Percentiles rank a stretch among this genome's conserved stretches.
Conservation (phyloP, 306 rosid genomes). For the Fragaria iinumae region DNA sequence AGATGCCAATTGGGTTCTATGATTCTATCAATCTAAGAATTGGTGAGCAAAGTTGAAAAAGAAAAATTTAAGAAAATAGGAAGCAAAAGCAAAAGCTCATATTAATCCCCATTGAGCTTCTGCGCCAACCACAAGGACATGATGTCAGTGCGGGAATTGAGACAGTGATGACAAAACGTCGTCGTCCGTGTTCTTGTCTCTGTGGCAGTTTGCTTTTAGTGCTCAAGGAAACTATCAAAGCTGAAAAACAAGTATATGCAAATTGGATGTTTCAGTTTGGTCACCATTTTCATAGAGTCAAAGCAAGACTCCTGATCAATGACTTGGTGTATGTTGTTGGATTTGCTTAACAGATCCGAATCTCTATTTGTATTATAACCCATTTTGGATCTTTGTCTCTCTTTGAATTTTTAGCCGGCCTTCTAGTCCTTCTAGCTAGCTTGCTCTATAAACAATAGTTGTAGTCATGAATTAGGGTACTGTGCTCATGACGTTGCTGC, state of each 20-base stretch:
- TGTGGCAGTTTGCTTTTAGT: constrained; percentile 7
- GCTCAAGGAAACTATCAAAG: constrained; percentile 10
- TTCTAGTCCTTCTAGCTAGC: background rate
- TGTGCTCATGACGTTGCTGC: background rate
- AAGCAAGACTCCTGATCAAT: constrained; percentile 5
- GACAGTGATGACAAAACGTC: constrained; percentile 20
- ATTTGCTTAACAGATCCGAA: background rate
- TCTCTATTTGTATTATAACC: constrained; percentile 2
- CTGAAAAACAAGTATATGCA: constrained; percentile 4
- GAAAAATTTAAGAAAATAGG: background rate
- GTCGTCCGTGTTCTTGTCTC: background rate
- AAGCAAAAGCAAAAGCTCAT: background rate
- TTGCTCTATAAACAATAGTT: background rate
- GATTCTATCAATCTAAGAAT: background rate
- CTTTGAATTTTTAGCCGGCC: constrained; percentile 27
- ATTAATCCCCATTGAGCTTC: background rate
- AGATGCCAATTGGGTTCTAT: background rate
- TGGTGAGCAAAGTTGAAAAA: background rate
- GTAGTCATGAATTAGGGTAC: background rate
- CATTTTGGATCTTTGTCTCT: background rate
- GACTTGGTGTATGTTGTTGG: constrained; percentile 21
- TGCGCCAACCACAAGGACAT: constrained; percentile 5
- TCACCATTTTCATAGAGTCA: constrained; percentile 16
- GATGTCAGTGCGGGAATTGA: constrained; percentile 24
- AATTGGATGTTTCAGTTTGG: background rate